Conservation (phyloP, 768 basidiomycete genomes). For the Collybia mongolica region DNA sequence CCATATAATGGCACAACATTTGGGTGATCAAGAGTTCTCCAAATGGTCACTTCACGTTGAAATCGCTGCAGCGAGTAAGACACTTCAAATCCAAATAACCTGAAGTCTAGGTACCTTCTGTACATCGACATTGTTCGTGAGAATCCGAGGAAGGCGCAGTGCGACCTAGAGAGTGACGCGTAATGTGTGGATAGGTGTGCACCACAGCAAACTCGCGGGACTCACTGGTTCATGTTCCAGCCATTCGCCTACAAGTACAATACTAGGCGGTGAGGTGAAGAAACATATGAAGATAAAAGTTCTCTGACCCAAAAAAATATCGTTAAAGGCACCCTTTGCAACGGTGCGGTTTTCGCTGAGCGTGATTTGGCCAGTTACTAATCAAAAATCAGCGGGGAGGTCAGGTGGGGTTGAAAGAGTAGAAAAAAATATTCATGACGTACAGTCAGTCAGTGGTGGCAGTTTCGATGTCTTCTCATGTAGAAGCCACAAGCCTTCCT, state of each 20-base stretch:
- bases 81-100: background rate
- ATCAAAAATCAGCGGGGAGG: background rate
- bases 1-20: constrained; percentile 40
- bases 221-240: constrained; percentile 32
- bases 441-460: constrained; percentile 42
- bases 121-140: constrained; percentile 29
- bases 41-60: constrained; percentile 39
- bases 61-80: constrained; percentile 28
- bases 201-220: background rate
- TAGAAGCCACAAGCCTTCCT: constrained; percentile 36
- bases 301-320: constrained; percentile 34
- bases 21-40: constrained; percentile 38
- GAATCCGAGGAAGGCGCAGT: constrained; percentile 32
- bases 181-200: background rate
- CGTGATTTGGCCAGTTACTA: constrained; percentile 42
- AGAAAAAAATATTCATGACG: constrained; percentile 9
- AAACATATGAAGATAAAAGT: too few relatives aligned
- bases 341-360: constrained; percentile 25
- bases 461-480: constrained; percentile 35
- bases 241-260: constrained; percentile 43
- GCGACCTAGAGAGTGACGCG: constrained; percentile 30
- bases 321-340: constrained; percentile 35
- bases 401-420: background rate
- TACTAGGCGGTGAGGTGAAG: too few relatives aligned
- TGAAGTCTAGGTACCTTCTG: constrained; percentile 24